phyloP scores from a whole-genome alignment of 2,329 filamentous ascomycete species.

The Fonsecaea nubica region DNA sequence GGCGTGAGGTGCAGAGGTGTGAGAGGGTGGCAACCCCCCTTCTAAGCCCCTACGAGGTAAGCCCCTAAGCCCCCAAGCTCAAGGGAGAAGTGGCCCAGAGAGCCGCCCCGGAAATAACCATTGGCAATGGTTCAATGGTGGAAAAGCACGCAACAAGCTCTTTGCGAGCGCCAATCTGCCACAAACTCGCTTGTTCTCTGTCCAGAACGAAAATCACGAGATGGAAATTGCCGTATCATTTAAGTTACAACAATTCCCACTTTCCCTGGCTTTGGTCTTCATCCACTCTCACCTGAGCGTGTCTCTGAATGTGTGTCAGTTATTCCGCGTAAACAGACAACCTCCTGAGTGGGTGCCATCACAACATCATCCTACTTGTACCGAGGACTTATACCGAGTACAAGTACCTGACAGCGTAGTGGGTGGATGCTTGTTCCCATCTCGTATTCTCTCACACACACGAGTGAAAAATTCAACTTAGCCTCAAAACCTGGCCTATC shows the following conservation, averaged over 20 bases:
- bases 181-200: background rate
- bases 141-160: background rate
- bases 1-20: background rate
- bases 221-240: constrained; percentile 2
- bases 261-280: background rate
- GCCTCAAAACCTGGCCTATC: background rate
- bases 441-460: background rate
- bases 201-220: background rate
- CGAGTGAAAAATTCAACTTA: background rate
- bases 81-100: background rate
- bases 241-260: background rate
- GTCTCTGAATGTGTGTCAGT: background rate
- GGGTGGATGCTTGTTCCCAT: too few relatives aligned
- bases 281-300: constrained; percentile 3
- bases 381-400: background rate
- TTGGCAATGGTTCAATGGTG: constrained; percentile 3
- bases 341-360: background rate
- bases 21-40: constrained; percentile 4
- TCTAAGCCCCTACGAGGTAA: background rate
- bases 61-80: background rate
- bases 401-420: background rate
- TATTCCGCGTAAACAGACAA: background rate
- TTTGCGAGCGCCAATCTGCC: background rate
- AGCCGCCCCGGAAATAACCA: background rate
- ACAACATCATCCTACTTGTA: background rate